phyloP scores from a whole-genome alignment of 2,329 filamentous ascomycete species.

The Epichloe amarillans region DNA sequence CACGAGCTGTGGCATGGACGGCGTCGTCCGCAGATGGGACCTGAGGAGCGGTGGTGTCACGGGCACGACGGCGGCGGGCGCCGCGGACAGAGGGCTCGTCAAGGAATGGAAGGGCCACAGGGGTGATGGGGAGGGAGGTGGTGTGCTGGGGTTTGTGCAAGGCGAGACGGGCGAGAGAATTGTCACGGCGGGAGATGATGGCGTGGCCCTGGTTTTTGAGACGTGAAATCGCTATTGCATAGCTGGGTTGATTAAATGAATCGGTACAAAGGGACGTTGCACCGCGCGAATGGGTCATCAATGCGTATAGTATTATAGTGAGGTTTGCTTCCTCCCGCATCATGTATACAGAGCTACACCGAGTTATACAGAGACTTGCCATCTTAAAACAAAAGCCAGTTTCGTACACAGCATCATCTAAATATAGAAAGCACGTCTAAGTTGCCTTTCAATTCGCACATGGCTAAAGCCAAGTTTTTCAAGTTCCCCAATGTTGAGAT shows the following conservation, averaged over 20 bases:
- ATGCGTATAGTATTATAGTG: too few relatives aligned
- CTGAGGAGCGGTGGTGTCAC: slow-evolving; percentile 32
- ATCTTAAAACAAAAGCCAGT: too few relatives aligned
- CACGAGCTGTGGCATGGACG: slow-evolving; percentile 85
- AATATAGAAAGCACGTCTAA: too few relatives aligned
- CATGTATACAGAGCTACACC: too few relatives aligned
- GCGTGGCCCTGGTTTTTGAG: slow-evolving; percentile 54
- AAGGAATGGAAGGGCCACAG: slow-evolving; percentile 87
- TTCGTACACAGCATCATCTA: too few relatives aligned
- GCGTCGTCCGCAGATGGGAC: slow-evolving; percentile 84
- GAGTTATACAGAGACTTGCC: too few relatives aligned
- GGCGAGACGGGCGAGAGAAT: slow-evolving; percentile 58
- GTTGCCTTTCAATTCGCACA: not conserved
- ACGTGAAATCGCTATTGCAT: slow-evolving; percentile 19
- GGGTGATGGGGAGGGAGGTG: slow-evolving; percentile 73
- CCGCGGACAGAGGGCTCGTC: slow-evolving; percentile 50
- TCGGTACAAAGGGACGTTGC: too few relatives aligned
- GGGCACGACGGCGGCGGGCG: slow-evolving; percentile 15
- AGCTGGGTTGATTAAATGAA: not conserved
- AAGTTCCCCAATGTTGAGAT: slow-evolving; percentile 12
- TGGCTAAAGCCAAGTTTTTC: not conserved
- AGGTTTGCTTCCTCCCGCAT: too few relatives aligned
- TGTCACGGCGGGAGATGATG: slow-evolving; percentile 85
- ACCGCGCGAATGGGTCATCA: too few relatives aligned
- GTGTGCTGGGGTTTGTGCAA: slow-evolving; percentile 84